Conservation (phyloP, 73 alveolate genomes). For the Paramecium caudatum region DNA sequence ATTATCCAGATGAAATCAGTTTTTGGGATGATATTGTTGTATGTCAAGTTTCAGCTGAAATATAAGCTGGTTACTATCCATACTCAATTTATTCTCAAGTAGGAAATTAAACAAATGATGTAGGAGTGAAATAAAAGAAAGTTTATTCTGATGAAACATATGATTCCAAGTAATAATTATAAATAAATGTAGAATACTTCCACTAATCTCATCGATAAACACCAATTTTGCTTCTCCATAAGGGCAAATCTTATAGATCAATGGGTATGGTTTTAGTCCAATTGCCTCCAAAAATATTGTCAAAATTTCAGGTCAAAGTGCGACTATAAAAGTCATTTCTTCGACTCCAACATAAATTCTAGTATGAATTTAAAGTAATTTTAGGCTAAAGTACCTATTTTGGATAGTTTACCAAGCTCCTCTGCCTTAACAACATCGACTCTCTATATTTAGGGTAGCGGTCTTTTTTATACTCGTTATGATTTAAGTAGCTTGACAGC, state of each 20-base stretch:
- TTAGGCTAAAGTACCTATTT: not conserved
- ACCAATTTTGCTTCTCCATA: constrained; percentile 32
- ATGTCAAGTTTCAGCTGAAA: constrained; percentile 58
- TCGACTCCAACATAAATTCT: constrained; percentile 4
- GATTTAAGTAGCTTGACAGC: not conserved
- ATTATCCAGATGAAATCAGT: constrained; percentile 35
- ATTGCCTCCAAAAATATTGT: constrained; percentile 7
- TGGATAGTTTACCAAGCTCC: not conserved
- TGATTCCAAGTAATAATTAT: constrained; percentile 16
- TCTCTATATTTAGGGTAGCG: not conserved
- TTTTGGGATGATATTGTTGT: constrained; percentile 51
- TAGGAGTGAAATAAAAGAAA: constrained; percentile 16
- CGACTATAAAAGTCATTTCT: not conserved
- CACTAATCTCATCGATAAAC: not conserved
- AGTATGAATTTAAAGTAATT: not conserved
- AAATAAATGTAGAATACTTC: not conserved
- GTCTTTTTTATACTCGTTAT: constrained; percentile 15
- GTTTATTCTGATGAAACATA: constrained; percentile 12
- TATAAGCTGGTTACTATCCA: constrained; percentile 40
- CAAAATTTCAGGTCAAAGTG: constrained; percentile 44
- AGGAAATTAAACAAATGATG: constrained; percentile 40
- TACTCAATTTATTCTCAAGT: not conserved
- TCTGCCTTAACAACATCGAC: not conserved
- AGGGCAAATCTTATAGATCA: not conserved
- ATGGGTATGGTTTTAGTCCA: constrained; percentile 50